These are phyloP conservation scores for Fusarium mangiferae DNA, from an alignment of 2,329 filamentous ascomycete genomes.

Conservation along the genomic window DNA sequence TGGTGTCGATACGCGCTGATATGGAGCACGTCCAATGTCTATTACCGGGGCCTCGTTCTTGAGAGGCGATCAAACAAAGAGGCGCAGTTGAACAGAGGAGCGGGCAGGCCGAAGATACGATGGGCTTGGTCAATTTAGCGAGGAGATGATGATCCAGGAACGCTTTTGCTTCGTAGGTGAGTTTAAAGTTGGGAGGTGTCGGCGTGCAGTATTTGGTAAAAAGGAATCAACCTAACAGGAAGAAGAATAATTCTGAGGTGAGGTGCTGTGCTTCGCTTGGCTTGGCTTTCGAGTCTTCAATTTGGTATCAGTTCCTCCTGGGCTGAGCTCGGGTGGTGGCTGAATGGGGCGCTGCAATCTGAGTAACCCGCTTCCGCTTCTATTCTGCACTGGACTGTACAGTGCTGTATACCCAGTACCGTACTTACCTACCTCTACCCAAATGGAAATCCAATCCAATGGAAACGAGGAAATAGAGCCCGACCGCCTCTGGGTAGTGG, in stretches of 20 bases:
- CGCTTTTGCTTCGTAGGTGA: conserved; percentile 1
- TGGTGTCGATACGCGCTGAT: conserved; percentile 18
- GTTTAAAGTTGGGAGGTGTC: neutral
- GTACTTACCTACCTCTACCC: neutral
- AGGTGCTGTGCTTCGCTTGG: neutral
- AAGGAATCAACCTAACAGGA: neutral
- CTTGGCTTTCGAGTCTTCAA: neutral
- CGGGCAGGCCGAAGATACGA: conserved; percentile 1
- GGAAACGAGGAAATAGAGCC: conserved; percentile 12
- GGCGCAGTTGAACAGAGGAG: conserved; percentile 15
- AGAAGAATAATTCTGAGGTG: neutral
- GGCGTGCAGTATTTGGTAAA: neutral
- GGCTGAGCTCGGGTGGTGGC: conserved; percentile 34
- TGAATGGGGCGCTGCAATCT: conserved; percentile 32
- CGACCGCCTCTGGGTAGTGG: conserved; percentile 30
- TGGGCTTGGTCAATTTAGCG: neutral
- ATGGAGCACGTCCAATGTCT: conserved; percentile 8
- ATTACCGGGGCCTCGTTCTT: neutral
- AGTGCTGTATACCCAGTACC: neutral
- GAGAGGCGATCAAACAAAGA: conserved; percentile 22
- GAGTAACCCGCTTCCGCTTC: conserved; percentile 1
- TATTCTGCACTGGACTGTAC: neutral
- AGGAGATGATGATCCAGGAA: neutral
- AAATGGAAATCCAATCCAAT: neutral
- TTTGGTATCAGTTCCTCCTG: neutral